phyloP scores from a whole-genome alignment of 176 grass and related monocot species.

The Cymbopogon citratus region DNA sequence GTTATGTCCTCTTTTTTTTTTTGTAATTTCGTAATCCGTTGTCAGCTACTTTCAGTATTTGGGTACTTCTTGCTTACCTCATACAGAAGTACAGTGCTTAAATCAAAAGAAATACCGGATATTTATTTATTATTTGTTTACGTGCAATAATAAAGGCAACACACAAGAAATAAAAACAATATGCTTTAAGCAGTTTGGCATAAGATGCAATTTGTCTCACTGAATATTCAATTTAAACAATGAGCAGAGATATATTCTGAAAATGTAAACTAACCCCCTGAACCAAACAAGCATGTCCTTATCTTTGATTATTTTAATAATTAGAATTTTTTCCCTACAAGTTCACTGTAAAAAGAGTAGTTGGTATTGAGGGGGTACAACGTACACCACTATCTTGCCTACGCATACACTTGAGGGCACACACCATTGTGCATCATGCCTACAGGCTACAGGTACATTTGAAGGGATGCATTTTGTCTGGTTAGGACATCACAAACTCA shows the following conservation, averaged over 20 bases:
- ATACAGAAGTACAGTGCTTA: not conserved
- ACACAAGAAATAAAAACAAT: slow-evolving; percentile 24
- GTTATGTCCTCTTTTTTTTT: not conserved
- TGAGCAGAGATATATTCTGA: not conserved
- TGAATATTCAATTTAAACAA: slow-evolving; percentile 8
- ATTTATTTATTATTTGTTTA: slow-evolving; percentile 7
- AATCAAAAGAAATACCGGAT: not conserved
- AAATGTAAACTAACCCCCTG: not conserved
- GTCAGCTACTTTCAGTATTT: not conserved
- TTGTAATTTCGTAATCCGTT: not conserved
- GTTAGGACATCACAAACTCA: not conserved
- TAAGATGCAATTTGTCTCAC: not conserved
- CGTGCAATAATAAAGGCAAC: not conserved
- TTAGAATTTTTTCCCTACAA: not conserved
- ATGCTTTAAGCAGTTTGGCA: not conserved
- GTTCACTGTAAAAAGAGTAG: not conserved
- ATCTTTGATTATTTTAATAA: slow-evolving; percentile 4
- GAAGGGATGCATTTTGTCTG: not conserved
- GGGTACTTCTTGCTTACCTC: slow-evolving; percentile 4
- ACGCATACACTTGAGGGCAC: not conserved
- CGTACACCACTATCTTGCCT: not conserved
- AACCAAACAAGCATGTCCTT: not conserved
- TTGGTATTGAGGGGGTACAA: not conserved
- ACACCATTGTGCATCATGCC: too few species aligned
- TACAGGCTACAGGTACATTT: too few species aligned